Base-by-base conservation (phyloP, 73 alveolate species). In the Paramecium sonneborni region DNA sequence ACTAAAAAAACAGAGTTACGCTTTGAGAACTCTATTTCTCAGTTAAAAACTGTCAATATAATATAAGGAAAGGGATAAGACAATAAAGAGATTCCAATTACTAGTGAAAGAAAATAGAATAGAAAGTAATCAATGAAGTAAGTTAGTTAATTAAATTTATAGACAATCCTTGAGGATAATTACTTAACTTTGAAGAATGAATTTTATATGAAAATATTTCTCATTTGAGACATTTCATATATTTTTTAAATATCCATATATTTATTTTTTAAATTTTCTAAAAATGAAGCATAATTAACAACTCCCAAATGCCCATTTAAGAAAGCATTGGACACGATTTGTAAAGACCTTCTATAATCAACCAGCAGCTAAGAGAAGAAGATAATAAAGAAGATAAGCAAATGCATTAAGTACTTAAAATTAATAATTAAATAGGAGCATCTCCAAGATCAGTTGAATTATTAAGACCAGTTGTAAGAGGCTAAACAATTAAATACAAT, bases 271-370 rank as follows among this genome's bases (percentile, higher is more conserved):
- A 62, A 62, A 62, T 62, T 62, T 52, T 52, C 68, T 46, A 92
- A 82, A 38, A 76, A 85, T 79, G 88, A 92, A 92, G 93, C 93
- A 79, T 95, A 97, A 97, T 93, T 92, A 97, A 91, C 95, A 89
- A 92, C 95, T 97, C 69, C 99, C 98, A 58, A 97, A 96, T 93
- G 97, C 94, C 88, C 99, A 97, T 86, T 92, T 97, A 85, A 88
- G 98, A 57, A 97, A 96, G 95, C 98, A 97, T 93, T 97, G 99
- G 99, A 90, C 87, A 88, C 89, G 96, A 79, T 95, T 94, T 95
- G 99, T 97, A n/a, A 97, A 97, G 95, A 95, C 99, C 70, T 97
- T 96, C 98, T 97, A 93, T 97, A 93, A 97, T 93, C 98, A 97
- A 92, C 98, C 99, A 85, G 99, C 99, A 41, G 90, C 97, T 56